These are phyloP conservation scores for Rhodotorula sp. DNA, from an alignment of 1,284 basidiomycete species.

Conservation along the genomic window DNA sequence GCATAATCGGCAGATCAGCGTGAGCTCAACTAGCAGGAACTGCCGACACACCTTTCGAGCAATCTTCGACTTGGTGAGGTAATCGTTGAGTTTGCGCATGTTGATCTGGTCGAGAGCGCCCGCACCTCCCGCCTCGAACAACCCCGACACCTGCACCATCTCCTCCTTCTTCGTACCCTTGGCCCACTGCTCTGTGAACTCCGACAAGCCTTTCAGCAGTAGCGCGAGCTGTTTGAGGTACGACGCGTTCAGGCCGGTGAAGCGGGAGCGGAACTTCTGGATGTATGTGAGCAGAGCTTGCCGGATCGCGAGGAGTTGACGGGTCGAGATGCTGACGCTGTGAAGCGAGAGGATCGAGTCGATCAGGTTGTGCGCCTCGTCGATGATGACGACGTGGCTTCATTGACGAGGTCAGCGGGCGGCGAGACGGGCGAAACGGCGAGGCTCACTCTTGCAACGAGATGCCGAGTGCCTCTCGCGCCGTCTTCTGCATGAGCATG, in stretches of 20 bases:
- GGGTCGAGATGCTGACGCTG: constrained; percentile 63
- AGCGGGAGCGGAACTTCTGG: constrained; percentile 69
- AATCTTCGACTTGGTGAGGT: constrained; percentile 82
- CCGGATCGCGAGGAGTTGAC: constrained; percentile 62
- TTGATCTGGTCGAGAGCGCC: constrained; percentile 43
- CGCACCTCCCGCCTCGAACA: constrained; percentile 70
- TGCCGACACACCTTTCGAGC: constrained; percentile 51
- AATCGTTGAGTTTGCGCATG: constrained; percentile 67
- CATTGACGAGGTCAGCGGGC: neutral
- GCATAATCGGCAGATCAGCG: constrained; percentile 46
- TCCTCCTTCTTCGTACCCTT: constrained; percentile 50
- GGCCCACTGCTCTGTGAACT: constrained; percentile 56
- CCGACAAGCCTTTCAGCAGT: constrained; percentile 67
- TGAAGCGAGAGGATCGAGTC: constrained; percentile 79
- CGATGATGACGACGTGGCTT: constrained; percentile 75
- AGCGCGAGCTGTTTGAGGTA: constrained; percentile 76
- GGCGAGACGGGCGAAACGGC: neutral
- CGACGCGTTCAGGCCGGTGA: constrained; percentile 71
- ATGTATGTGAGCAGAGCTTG: constrained; percentile 73
- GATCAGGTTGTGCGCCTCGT: constrained; percentile 82
- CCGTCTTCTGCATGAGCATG: constrained; percentile 77
- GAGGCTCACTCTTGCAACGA: constrained; percentile 63
- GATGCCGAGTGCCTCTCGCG: constrained; percentile 82
- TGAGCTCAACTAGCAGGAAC: neutral
- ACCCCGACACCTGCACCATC: constrained; percentile 62